Percentiles rank a stretch among this genome's conserved stretches.
Evolutionary conservation across 768 basidiomycete species (phyloP).

Genomic region (Pholiota molesta): DNA sequence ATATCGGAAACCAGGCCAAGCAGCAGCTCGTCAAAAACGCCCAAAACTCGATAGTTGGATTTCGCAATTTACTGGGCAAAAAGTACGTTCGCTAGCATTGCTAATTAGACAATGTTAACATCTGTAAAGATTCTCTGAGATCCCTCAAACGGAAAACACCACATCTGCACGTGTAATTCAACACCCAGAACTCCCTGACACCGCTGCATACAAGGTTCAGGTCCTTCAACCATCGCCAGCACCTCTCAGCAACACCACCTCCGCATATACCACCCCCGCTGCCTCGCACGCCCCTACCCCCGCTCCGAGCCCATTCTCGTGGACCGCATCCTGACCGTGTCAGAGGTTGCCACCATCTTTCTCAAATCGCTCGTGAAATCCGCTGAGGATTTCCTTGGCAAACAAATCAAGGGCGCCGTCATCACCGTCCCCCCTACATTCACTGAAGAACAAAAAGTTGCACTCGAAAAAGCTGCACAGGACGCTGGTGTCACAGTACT

Average conservation of each 20-base stretch:
- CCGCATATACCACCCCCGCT: slow-evolving; percentile 60
- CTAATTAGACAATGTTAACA: background rate
- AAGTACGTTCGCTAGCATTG: slow-evolving; percentile 51
- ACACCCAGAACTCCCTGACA: slow-evolving; percentile 70
- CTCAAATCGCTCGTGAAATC: slow-evolving; percentile 82
- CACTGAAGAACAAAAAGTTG: slow-evolving; percentile 64
- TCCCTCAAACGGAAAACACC: slow-evolving; percentile 53
- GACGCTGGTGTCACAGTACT: slow-evolving; percentile 84
- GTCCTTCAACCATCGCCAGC: slow-evolving; percentile 79
- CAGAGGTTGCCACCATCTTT: slow-evolving; percentile 86
- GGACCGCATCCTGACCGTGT: slow-evolving; percentile 76
- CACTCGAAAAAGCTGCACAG: slow-evolving; percentile 71
- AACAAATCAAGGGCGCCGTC: slow-evolving; percentile 77
- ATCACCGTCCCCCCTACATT: slow-evolving; percentile 83
- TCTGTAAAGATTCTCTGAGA: slow-evolving; percentile 72
- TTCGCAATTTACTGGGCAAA: slow-evolving; percentile 92
- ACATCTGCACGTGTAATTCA: slow-evolving; percentile 76
- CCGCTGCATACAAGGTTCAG: slow-evolving; percentile 83
- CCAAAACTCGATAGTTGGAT: slow-evolving; percentile 92
- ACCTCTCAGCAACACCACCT: slow-evolving; percentile 55
- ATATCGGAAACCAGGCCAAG: slow-evolving; percentile 94
- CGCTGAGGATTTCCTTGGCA: slow-evolving; percentile 90
- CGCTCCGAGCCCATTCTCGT: slow-evolving; percentile 69
- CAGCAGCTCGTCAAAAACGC: slow-evolving; percentile 95
- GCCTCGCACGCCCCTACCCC: slow-evolving; percentile 73